These are phyloP conservation scores for Closterium sp. DNA, from an alignment of 139 green algal genomes.

Conservation along the genomic window DNA sequence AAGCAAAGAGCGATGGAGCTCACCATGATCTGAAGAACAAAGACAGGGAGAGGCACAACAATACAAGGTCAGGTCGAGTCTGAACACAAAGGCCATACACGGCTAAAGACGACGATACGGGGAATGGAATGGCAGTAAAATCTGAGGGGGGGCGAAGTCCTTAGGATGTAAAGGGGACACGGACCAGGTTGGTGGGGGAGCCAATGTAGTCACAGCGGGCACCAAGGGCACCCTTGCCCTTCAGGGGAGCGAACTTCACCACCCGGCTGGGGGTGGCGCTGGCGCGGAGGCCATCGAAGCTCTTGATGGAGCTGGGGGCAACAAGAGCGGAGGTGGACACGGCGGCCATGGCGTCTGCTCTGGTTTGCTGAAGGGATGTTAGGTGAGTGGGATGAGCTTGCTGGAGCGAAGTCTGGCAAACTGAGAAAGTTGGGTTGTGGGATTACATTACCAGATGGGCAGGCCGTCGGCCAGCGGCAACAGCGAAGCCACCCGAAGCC, in stretches of 20 bases:
- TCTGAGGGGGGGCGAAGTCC: background rate
- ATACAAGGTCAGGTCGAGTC: too few relatives aligned
- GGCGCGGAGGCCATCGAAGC: slow-evolving; percentile 23
- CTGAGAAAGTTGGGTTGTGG: background rate
- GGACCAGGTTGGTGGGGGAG: slow-evolving; percentile 51
- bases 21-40: slow-evolving; percentile 81
- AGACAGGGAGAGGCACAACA: slow-evolving; percentile 13
- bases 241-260: slow-evolving; percentile 18
- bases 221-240: slow-evolving; percentile 35
- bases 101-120: too few relatives aligned
- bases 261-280: background rate
- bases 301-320: background rate
- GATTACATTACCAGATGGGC: background rate
- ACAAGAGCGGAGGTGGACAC: slow-evolving; percentile 17
- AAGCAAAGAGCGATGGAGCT: slow-evolving; percentile 74
- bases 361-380: background rate
- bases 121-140: background rate
- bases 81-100: too few relatives aligned
- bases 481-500: background rate
- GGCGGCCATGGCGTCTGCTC: slow-evolving; percentile 11
- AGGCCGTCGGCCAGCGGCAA: background rate
- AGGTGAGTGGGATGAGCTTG: background rate
- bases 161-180: background rate
- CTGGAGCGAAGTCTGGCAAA: background rate
- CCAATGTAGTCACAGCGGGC: slow-evolving; percentile 47